These are phyloP conservation scores for Amanita jacksonii DNA, from an alignment of 768 basidiomycete species.

Conservation along the genomic window DNA sequence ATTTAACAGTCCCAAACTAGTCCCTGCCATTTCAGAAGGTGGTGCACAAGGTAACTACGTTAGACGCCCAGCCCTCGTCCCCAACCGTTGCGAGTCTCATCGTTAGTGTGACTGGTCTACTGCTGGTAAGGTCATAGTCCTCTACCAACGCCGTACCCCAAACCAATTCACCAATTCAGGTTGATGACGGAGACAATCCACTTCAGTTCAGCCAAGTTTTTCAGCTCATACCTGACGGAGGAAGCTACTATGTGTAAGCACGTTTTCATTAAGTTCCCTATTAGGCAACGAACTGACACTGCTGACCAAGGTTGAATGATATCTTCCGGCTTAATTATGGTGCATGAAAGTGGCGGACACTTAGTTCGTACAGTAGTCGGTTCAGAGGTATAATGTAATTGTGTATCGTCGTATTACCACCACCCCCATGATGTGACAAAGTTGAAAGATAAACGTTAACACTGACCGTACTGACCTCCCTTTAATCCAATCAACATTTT, in stretches of 20 bases:
- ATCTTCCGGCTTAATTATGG: constrained; percentile 88
- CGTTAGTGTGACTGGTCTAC: constrained; percentile 83
- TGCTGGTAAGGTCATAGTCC: constrained; percentile 42
- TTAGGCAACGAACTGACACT: not conserved
- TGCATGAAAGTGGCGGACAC: constrained; percentile 14
- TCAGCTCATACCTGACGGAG: constrained; percentile 73
- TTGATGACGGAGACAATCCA: constrained; percentile 75
- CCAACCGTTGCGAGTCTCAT: constrained; percentile 44
- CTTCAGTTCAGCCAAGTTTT: constrained; percentile 90
- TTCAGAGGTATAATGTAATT: not conserved
- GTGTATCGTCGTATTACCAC: too few relatives aligned
- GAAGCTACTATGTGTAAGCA: constrained; percentile 78
- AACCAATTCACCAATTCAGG: constrained; percentile 34
- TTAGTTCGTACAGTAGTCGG: not conserved
- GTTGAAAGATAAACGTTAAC: too few relatives aligned
- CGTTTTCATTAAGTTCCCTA: constrained; percentile 1
- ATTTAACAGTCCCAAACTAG: constrained; percentile 24
- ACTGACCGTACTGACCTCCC: too few relatives aligned
- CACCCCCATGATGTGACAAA: too few relatives aligned
- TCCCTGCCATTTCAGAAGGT: constrained; percentile 75
- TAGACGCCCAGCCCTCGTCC: constrained; percentile 83
- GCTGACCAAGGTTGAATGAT: constrained; percentile 57
- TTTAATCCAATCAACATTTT: constrained; percentile 19
- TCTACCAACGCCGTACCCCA: not conserved
- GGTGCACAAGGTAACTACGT: constrained; percentile 69